phyloP scores from a whole-genome alignment of 768 basidiomycete species.

The Macrolepiota albuminosa region DNA sequence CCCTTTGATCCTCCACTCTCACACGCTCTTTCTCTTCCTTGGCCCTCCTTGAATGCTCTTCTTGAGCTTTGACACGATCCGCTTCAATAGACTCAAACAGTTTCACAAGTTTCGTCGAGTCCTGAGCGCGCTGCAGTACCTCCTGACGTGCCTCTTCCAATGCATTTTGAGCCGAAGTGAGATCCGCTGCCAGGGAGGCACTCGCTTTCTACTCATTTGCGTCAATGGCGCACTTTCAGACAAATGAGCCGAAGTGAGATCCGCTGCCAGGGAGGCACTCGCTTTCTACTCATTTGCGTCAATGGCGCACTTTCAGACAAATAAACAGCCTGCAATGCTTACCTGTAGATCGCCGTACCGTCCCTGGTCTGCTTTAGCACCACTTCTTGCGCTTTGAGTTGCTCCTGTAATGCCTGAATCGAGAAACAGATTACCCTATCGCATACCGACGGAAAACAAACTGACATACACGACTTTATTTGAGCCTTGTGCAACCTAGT shows the following conservation, averaged over 20 bases:
- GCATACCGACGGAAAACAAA: not conserved
- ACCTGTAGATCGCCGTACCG: conserved; percentile 14
- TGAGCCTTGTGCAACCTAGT: not conserved
- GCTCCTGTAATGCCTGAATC: conserved; percentile 18
- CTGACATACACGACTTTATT: not conserved
- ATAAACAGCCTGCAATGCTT: no score
- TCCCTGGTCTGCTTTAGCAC: conserved; percentile 39
- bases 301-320: conserved; percentile 2
- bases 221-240: not conserved
- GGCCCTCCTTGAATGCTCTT: conserved; percentile 9
- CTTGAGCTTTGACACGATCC: conserved; percentile 10
- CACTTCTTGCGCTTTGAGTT: conserved; percentile 40
- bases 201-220: conserved; percentile 20
- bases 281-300: conserved; percentile 19
- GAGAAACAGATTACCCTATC: not conserved
- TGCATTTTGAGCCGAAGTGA: conserved; percentile 21
- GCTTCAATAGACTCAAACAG: conserved; percentile 8
- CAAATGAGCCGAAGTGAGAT: conserved; percentile 25
- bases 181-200: conserved; percentile 31
- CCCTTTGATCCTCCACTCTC: conserved; percentile 9
- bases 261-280: conserved; percentile 28
- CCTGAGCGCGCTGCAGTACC: conserved; percentile 14
- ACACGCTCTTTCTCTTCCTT: conserved; percentile 11
- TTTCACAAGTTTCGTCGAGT: conserved; percentile 15
- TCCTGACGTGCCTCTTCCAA: conserved; percentile 30